phyloP scores from a whole-genome alignment of 495 filamentous ascomycete genomes.

The Coniosporium apollinis region DNA sequence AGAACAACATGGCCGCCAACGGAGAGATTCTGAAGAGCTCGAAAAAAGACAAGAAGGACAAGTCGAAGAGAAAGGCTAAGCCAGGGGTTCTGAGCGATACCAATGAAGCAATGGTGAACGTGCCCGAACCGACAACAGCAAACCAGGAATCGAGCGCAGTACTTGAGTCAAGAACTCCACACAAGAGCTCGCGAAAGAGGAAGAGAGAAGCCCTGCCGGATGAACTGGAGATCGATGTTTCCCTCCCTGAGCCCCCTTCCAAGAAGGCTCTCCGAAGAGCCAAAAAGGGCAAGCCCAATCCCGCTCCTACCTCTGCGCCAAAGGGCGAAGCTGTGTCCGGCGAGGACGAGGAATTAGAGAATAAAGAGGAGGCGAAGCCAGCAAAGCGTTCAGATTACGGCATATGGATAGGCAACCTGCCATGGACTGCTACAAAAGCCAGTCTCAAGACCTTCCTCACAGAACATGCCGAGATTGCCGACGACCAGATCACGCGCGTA shows the following conservation, averaged over 20 bases:
- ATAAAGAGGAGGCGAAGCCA: constrained; percentile 16
- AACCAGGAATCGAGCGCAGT: too few species aligned
- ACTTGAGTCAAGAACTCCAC: too few species aligned
- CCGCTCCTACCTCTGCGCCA: constrained; percentile 1
- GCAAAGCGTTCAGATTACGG: constrained; percentile 57
- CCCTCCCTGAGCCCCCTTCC: constrained; percentile 75
- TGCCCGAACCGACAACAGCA: too few species aligned
- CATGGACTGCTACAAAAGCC: constrained; percentile 54
- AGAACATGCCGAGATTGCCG: constrained; percentile 47
- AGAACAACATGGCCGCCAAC: too few species aligned
- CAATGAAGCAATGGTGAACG: too few species aligned
- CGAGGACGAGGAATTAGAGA: constrained; percentile 5
- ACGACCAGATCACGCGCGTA: constrained; percentile 59
- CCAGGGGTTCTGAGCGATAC: too few species aligned
- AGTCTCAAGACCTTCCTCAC: constrained; percentile 63
- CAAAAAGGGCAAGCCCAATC: constrained; percentile 30
- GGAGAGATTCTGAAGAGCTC: too few species aligned
- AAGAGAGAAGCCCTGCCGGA: constrained; percentile 18
- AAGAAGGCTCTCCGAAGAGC: constrained; percentile 44
- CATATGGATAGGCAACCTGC: constrained; percentile 91
- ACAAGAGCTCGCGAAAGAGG: constrained; percentile 23
- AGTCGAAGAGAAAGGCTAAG: too few species aligned
- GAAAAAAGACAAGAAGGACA: too few species aligned
- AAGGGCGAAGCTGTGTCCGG: not conserved
- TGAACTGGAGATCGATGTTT: constrained; percentile 80